phyloP scores from a whole-genome alignment of 352 stramenopile species.

The Phytopythium boreale region DNA sequence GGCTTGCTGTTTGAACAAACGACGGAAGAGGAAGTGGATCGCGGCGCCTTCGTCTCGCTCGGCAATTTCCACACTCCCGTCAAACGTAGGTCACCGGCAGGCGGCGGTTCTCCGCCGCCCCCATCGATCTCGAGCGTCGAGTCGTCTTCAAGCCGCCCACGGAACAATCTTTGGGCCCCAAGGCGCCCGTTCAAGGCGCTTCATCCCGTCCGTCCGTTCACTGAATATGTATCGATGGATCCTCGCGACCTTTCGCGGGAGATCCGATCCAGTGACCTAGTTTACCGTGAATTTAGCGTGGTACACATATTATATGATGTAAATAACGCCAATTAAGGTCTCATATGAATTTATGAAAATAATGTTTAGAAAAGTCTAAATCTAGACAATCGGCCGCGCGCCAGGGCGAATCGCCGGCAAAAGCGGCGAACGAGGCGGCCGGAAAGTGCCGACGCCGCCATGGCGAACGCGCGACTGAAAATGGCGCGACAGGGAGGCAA shows the following conservation, averaged over 20 bases:
- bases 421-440: not conserved
- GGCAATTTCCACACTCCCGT: not conserved
- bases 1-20: not conserved
- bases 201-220: not conserved
- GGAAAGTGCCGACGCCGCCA: not conserved
- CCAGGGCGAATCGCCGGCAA: not conserved
- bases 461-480: conserved; percentile 78
- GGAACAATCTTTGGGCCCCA: not conserved
- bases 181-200: not conserved
- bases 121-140: not conserved
- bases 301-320: not conserved
- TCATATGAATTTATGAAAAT: not conserved
- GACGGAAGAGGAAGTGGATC: not conserved
- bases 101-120: not conserved
- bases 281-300: not conserved
- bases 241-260: not conserved
- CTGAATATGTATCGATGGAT: not conserved
- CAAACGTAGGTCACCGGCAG: not conserved
- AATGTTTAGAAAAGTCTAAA: not conserved
- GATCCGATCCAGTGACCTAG: not conserved
- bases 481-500: conserved; percentile 37
- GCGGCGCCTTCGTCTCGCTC: not conserved
- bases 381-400: not conserved
- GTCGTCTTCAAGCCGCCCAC: not conserved
- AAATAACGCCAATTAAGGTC: not conserved